Percentiles rank a stretch among this genome's conserved stretches.
phyloP scores from a whole-genome alignment of 371 early-diverging fungal species.

The Mortierella sp. region DNA sequence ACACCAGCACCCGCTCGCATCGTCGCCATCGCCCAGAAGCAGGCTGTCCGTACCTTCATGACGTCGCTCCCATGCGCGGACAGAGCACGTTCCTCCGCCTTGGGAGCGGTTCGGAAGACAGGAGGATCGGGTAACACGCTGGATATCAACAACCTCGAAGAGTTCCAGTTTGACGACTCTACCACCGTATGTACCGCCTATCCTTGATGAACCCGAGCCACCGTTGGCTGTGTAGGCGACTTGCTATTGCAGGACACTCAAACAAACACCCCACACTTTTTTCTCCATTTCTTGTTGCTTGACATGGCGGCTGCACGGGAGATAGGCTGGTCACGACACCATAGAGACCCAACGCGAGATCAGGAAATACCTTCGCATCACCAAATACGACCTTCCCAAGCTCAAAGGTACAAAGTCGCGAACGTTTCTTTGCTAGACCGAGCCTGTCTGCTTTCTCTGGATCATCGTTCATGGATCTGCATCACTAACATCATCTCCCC shows the following conservation, averaged over 20 bases:
- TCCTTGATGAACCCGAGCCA: no score
- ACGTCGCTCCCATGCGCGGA: slow-evolving; percentile 32
- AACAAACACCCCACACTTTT: no score
- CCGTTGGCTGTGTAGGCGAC: no score
- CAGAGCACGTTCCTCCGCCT: slow-evolving; percentile 42
- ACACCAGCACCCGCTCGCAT: slow-evolving; percentile 11
- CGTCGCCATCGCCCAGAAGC: slow-evolving; percentile 14
- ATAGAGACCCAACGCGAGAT: slow-evolving; percentile 69
- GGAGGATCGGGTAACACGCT: slow-evolving; percentile 58
- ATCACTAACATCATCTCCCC: no score
- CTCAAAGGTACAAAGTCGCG: slow-evolving; percentile 59
- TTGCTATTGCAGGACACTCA: no score
- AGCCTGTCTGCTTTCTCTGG: no score
- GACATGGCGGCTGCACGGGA: no score
- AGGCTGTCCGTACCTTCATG: slow-evolving; percentile 40
- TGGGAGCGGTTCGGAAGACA: slow-evolving; percentile 39
- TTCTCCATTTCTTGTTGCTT: no score
- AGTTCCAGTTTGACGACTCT: slow-evolving; percentile 69
- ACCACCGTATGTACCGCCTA: slow-evolving; percentile 60
- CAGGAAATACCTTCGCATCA: slow-evolving; percentile 71
- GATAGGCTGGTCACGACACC: slow-evolving; percentile 62
- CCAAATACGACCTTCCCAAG: slow-evolving; percentile 72
- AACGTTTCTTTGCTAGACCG: no score
- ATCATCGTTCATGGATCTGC: no score
- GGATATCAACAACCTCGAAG: slow-evolving; percentile 65